A percentile compares a stretch with the other conserved stretches of the same genome.
Evolutionary conservation across 257 asterid species (phyloP).

Genomic region (Scutellaria barbata): DNA sequence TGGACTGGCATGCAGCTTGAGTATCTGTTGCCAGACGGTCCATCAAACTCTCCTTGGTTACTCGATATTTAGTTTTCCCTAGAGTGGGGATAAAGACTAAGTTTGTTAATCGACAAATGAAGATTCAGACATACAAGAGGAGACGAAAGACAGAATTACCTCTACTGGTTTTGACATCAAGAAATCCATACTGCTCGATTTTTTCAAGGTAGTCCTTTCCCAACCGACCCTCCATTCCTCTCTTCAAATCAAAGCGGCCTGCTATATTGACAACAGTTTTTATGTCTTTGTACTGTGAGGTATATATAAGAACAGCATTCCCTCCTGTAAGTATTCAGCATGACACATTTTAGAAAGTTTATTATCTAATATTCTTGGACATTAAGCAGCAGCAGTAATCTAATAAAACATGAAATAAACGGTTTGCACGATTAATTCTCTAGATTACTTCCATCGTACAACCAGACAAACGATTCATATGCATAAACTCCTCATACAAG

Average conservation of each 20-base stretch:
- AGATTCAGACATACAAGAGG: background rate
- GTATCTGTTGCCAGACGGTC: slow-evolving; percentile 80
- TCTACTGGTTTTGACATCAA: slow-evolving; percentile 72
- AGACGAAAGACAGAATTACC: slow-evolving; percentile 43
- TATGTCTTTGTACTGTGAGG: slow-evolving; percentile 62
- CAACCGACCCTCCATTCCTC: slow-evolving; percentile 90
- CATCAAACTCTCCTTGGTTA: slow-evolving; percentile 67
- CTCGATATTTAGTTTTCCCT: slow-evolving; percentile 77
- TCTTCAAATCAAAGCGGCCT: slow-evolving; percentile 73
- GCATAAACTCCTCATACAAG: too few species aligned
- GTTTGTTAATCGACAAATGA: background rate
- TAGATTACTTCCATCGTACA: too few species aligned
- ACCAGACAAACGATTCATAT: too few species aligned
- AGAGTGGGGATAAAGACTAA: slow-evolving; percentile 17
- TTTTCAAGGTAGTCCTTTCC: slow-evolving; percentile 66
- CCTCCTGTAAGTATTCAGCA: too few species aligned
- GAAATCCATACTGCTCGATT: slow-evolving; percentile 61
- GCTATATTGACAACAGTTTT: slow-evolving; percentile 67
- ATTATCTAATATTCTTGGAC: background rate
- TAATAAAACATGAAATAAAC: background rate
- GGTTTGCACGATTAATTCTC: too few species aligned
- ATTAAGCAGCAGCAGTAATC: background rate
- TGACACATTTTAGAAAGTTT: slow-evolving; percentile 11
- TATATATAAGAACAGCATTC: too few species aligned
- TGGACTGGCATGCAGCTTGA: slow-evolving; percentile 58